phyloP scores from a whole-genome alignment of 208 protist species.

The Trypanosoma conorhini region DNA sequence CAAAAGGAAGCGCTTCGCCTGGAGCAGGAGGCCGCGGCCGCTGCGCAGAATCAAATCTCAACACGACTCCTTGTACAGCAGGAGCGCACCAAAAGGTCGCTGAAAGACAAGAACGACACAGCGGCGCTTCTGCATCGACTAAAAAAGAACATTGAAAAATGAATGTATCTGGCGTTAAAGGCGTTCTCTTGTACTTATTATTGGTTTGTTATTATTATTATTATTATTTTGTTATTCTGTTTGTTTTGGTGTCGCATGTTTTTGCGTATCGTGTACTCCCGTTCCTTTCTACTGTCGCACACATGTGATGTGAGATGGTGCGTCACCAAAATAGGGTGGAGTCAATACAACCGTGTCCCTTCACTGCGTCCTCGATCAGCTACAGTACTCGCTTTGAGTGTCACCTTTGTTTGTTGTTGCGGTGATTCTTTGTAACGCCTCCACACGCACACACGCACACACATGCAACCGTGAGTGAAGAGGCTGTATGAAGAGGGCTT shows the following conservation, averaged over 20 bases:
- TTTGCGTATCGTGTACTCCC: neutral
- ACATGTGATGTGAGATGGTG: neutral
- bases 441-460: neutral
- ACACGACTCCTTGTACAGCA: constrained; percentile 10
- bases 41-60: neutral
- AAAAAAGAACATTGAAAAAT: constrained; percentile 5
- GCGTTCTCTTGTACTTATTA: neutral
- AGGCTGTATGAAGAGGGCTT: constrained; percentile 17
- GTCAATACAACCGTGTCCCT: neutral
- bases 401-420: neutral
- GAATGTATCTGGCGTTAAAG: neutral
- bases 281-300: neutral
- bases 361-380: neutral
- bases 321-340: neutral
- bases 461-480: neutral
- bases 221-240: constrained; percentile 10
- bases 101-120: neutral
- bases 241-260: neutral
- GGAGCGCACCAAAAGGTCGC: constrained; percentile 5
- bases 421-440: neutral
- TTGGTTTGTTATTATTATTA: neutral
- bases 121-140: constrained; percentile 1
- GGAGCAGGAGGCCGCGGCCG: neutral
- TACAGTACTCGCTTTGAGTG: neutral
- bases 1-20: neutral